Evolutionary conservation across 2,329 filamentous ascomycete genomes (phyloP).

Genomic region (Diaporthe sp.): DNA sequence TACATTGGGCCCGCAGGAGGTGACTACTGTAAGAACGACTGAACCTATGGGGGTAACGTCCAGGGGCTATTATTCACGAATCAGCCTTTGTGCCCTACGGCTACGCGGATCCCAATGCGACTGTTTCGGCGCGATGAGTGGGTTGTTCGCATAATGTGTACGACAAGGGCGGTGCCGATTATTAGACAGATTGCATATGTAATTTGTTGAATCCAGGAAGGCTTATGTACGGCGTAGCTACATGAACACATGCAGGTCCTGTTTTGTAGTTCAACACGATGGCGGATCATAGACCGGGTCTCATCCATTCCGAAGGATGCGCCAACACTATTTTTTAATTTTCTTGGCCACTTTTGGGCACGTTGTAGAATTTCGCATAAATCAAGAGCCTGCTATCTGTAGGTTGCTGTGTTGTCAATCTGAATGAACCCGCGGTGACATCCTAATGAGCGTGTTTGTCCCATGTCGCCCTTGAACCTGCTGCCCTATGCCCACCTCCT

Average conservation of each 20-base stretch:
- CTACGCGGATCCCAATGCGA: background rate
- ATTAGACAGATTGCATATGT: too few species aligned
- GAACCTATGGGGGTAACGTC: too few species aligned
- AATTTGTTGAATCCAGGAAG: too few species aligned
- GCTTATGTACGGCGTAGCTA: too few species aligned
- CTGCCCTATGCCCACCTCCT: background rate
- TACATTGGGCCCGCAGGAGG: too few species aligned
- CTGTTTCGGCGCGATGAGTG: background rate
- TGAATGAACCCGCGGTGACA: background rate
- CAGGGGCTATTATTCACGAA: too few species aligned
- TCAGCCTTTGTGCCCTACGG: background rate
- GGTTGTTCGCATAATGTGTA: background rate
- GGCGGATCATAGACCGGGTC: too few species aligned
- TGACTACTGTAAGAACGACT: too few species aligned
- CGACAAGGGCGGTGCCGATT: background rate
- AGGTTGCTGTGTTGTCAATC: background rate
- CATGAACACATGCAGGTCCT: too few species aligned
- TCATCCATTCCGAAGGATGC: too few species aligned
- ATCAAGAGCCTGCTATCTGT: background rate
- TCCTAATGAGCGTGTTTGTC: background rate
- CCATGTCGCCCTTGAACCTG: background rate
- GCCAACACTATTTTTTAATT: too few species aligned
- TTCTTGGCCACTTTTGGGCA: background rate
- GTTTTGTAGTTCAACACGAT: too few species aligned
- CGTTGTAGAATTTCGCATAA: background rate